phyloP scores from a whole-genome alignment of 257 asterid species.

The Solanum peruvianum region DNA sequence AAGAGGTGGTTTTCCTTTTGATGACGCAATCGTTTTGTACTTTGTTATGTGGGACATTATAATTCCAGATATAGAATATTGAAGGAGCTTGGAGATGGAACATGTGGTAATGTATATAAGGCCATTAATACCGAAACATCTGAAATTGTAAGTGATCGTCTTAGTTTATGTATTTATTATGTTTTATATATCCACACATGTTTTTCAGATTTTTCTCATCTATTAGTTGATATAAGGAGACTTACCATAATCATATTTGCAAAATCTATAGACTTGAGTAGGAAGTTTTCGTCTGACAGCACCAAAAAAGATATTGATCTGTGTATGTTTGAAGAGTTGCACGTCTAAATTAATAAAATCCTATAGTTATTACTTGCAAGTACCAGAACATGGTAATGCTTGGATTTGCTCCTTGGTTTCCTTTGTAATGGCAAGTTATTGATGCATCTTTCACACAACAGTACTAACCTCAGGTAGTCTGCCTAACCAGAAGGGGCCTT shows the following conservation, averaged over 20 bases:
- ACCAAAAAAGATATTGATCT: background rate
- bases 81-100: conserved; percentile 89
- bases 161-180: background rate
- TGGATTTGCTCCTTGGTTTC: background rate
- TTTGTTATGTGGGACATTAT: conserved; percentile 3
- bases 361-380: background rate
- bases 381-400: background rate
- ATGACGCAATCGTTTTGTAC: conserved; percentile 5
- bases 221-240: background rate
- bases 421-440: background rate
- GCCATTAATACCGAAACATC: conserved; percentile 65
- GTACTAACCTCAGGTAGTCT: background rate
- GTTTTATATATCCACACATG: background rate
- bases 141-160: conserved; percentile 58
- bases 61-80: conserved; percentile 57
- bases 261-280: background rate
- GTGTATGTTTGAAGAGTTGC: background rate
- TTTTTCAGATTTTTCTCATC: background rate
- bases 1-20: background rate
- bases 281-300: background rate
- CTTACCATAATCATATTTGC: background rate
- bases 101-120: conserved; percentile 84
- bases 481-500: background rate
- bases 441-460: background rate
- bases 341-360: background rate